phyloP scores from a whole-genome alignment of 148 eudicot species.

The Chenopodium album region DNA sequence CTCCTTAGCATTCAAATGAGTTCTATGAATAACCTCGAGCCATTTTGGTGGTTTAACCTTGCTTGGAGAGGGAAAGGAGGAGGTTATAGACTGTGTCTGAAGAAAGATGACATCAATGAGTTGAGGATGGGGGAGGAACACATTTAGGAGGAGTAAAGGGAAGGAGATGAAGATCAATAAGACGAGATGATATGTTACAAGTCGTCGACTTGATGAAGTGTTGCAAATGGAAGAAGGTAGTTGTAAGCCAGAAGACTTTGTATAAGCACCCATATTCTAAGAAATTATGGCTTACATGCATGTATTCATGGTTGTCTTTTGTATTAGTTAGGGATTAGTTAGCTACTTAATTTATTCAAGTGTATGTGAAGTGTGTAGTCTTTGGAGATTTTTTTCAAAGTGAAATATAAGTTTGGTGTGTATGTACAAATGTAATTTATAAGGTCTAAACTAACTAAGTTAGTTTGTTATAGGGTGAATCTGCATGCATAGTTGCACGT shows the following conservation, averaged over 20 bases:
- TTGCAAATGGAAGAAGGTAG: not conserved
- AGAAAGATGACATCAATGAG: slow-evolving; percentile 13
- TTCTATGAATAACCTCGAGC: slow-evolving; percentile 30
- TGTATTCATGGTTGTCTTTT: not conserved
- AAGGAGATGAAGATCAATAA: slow-evolving; percentile 27
- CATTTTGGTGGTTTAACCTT: slow-evolving; percentile 38
- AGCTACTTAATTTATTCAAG: not conserved
- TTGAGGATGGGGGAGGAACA: slow-evolving; percentile 18
- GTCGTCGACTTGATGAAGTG: slow-evolving; percentile 16
- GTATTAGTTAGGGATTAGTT: slow-evolving; percentile 9
- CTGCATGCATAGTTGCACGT: too few species aligned
- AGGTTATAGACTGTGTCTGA: slow-evolving; percentile 2
- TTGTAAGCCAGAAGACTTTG: slow-evolving; percentile 12
- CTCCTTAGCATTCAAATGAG: not conserved
- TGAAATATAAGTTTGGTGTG: too few species aligned
- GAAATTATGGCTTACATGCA: slow-evolving; percentile 4
- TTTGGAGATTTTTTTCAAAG: too few species aligned
- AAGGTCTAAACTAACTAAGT: too few species aligned
- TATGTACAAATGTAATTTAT: too few species aligned
- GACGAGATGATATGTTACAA: not conserved
- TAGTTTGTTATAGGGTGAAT: too few species aligned
- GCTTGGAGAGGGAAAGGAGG: not conserved
- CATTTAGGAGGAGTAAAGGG: slow-evolving; percentile 28
- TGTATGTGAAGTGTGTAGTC: too few species aligned
- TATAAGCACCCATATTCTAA: not conserved